Evolutionary conservation across 2,329 filamentous ascomycete species (phyloP).

Genomic region (Dichotomopilus funicola): DNA sequence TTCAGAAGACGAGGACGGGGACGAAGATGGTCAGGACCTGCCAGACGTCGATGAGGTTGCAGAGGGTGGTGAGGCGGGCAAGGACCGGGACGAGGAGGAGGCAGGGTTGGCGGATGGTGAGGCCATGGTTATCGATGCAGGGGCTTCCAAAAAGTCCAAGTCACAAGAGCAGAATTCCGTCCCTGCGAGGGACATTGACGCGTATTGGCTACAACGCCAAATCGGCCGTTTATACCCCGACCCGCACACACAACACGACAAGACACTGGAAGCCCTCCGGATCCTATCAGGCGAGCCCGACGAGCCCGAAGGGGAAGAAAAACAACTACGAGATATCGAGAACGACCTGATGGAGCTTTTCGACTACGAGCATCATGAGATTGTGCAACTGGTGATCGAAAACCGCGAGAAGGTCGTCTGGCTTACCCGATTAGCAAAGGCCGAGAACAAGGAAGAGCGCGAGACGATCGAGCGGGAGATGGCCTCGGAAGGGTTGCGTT

Average conservation of each 20-base stretch:
- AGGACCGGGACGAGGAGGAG: slow-evolving; percentile 44
- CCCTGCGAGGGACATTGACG: slow-evolving; percentile 84
- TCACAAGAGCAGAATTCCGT: slow-evolving; percentile 56
- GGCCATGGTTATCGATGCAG: slow-evolving; percentile 78
- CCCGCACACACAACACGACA: slow-evolving; percentile 87
- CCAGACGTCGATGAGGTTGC: slow-evolving; percentile 47
- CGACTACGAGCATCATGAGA: slow-evolving; percentile 90
- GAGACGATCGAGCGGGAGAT: slow-evolving; percentile 82
- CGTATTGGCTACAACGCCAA: slow-evolving; percentile 93
- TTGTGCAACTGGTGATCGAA: slow-evolving; percentile 82
- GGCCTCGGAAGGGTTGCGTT: slow-evolving; percentile 76
- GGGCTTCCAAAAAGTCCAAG: slow-evolving; percentile 42
- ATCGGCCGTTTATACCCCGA: slow-evolving; percentile 85
- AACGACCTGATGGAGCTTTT: slow-evolving; percentile 98
- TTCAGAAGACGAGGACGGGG: slow-evolving; percentile 71
- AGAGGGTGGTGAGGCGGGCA: slow-evolving; percentile 43
- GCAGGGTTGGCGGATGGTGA: slow-evolving; percentile 54
- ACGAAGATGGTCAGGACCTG: slow-evolving; percentile 50
- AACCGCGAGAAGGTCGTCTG: slow-evolving; percentile 94
- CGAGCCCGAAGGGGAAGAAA: slow-evolving; percentile 68
- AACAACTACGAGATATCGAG: slow-evolving; percentile 84
- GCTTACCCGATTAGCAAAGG: slow-evolving; percentile 80
- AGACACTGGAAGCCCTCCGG: slow-evolving; percentile 75
- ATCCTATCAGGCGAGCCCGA: slow-evolving; percentile 73
- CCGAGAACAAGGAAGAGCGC: slow-evolving; percentile 71